Conservation (phyloP, 257 asterid genomes). For the Solanum chiquidenum region DNA sequence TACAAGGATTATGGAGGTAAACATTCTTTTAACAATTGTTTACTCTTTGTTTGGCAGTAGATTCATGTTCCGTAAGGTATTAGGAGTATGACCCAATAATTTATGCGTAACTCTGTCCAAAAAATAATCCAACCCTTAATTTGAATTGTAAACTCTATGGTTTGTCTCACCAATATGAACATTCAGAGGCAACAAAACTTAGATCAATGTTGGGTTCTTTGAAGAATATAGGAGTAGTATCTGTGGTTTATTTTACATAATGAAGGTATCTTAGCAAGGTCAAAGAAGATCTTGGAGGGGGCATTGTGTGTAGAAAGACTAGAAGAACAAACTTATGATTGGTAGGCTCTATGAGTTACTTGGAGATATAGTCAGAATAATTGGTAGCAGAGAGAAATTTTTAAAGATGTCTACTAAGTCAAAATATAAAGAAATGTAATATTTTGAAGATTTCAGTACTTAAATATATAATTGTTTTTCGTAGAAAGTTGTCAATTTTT, state of each 20-base stretch:
- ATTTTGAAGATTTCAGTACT: not conserved
- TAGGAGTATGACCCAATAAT: not conserved
- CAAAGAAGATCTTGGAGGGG: not conserved
- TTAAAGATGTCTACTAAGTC: not conserved
- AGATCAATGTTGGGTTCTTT: not conserved
- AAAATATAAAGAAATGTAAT: not conserved
- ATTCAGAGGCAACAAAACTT: not conserved
- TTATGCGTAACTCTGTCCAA: not conserved
- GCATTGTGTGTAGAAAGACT: not conserved
- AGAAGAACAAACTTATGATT: not conserved
- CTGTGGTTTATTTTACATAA: not conserved
- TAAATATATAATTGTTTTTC: not conserved
- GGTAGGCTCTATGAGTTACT: not conserved
- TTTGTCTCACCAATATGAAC: not conserved
- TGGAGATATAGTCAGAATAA: not conserved
- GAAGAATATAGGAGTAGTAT: not conserved
- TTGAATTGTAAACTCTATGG: not conserved
- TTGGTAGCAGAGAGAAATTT: not conserved
- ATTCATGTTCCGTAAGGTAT: not conserved
- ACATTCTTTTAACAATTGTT: not conserved
- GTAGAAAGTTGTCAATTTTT: not conserved
- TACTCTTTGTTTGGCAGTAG: not conserved
- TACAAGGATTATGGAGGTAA: slow-evolving; percentile 80
- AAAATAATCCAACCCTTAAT: not conserved
- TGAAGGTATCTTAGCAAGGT: not conserved